Evolutionary conservation across 2,329 filamentous ascomycete species (phyloP).

Genomic region (Aureobasidium sp.): DNA sequence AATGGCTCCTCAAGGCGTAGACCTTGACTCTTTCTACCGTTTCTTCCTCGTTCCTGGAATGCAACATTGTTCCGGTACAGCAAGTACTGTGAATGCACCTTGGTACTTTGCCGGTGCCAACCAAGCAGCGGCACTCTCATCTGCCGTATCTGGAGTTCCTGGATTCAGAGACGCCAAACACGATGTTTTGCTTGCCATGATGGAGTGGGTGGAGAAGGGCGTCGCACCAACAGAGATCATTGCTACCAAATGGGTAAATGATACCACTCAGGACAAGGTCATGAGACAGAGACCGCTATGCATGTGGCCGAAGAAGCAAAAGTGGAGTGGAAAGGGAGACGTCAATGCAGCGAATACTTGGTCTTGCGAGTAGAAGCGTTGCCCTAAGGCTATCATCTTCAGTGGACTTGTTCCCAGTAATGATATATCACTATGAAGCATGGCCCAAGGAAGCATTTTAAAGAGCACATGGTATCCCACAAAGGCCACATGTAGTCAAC

Average conservation of each 20-base stretch:
- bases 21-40: constrained; percentile 36
- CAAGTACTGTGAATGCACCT: constrained; percentile 30
- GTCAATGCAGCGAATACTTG: constrained; percentile 26
- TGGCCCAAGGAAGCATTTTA: no score
- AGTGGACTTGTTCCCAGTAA: no score
- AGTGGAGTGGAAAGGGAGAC: constrained; percentile 25
- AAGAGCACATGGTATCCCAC: no score
- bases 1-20: constrained; percentile 29
- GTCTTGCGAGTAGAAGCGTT: constrained; percentile 14
- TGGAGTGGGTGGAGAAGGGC: constrained; percentile 35
- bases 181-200: constrained; percentile 31
- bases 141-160: constrained; percentile 25
- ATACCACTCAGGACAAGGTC: constrained; percentile 26
- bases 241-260: constrained; percentile 31
- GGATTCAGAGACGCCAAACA: constrained; percentile 29
- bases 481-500: no score
- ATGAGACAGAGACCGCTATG: constrained; percentile 32
- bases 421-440: no score
- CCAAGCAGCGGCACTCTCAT: constrained; percentile 22
- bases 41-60: constrained; percentile 41
- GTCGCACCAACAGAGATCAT: constrained; percentile 31
- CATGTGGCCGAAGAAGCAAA: constrained; percentile 28
- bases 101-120: constrained; percentile 40
- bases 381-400: no score
- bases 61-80: constrained; percentile 33